These are phyloP conservation scores for Xanthoconium separans DNA, from an alignment of 1,284 basidiomycete genomes.

Conservation along the genomic window DNA sequence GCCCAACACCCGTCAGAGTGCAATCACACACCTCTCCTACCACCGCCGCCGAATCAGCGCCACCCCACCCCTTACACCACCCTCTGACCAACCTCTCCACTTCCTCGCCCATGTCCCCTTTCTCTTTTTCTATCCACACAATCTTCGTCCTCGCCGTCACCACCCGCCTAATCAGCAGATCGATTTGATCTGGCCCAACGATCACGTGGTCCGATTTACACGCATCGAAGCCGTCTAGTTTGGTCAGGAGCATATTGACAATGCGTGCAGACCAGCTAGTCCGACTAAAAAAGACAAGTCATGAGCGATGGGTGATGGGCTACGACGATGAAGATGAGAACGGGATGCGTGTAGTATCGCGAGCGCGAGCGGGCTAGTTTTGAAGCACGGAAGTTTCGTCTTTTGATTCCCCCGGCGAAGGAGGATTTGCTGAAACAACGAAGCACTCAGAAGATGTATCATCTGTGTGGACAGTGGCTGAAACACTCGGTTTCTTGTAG, in stretches of 20 bases:
- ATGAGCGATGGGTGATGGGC: too few species aligned
- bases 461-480: too few species aligned
- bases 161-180: conserved; percentile 54
- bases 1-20: conserved; percentile 73
- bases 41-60: conserved; percentile 85
- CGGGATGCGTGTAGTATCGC: conserved; percentile 20
- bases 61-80: conserved; percentile 84
- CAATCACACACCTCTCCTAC: conserved; percentile 86
- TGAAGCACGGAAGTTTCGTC: too few species aligned
- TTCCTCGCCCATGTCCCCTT: conserved; percentile 4
- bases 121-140: conserved; percentile 21
- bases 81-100: conserved; percentile 54
- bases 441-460: too few species aligned
- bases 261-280: conserved; percentile 96
- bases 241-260: conserved; percentile 95
- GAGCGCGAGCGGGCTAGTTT: too few species aligned
- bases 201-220: conserved; percentile 94
- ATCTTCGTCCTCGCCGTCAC: too few species aligned
- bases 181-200: conserved; percentile 93
- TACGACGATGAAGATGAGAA: not conserved
- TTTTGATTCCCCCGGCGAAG: too few species aligned
- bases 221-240: conserved; percentile 91
- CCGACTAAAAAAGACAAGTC: conserved; percentile 56
- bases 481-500: too few species aligned
- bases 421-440: too few species aligned